Conservation (phyloP, 2,329 filamentous ascomycete genomes). For the Balansia obtecta region DNA sequence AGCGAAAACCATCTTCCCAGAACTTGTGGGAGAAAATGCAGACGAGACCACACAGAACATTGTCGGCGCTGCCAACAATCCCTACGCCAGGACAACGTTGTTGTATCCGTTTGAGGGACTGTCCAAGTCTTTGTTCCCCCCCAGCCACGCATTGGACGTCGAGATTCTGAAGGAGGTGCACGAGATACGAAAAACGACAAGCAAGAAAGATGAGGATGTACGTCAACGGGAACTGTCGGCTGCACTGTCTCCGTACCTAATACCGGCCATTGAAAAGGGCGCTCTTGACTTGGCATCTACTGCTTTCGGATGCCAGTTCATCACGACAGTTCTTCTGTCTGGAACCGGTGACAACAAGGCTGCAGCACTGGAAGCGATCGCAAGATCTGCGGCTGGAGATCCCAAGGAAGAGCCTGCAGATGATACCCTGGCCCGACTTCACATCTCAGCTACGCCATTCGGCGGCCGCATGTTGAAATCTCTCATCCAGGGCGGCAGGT, state of each 20-base stretch:
- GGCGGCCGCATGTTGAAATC: constrained; percentile 82
- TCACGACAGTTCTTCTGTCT: constrained; percentile 70
- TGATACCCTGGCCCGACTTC: constrained; percentile 29
- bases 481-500: constrained; percentile 79
- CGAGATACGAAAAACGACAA: constrained; percentile 67
- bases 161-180: constrained; percentile 66
- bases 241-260: constrained; percentile 59
- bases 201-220: constrained; percentile 76
- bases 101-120: constrained; percentile 69
- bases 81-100: constrained; percentile 53
- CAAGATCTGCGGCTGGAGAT: constrained; percentile 48
- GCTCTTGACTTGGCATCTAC: constrained; percentile 58
- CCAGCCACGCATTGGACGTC: constrained; percentile 51
- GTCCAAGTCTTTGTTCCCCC: constrained; percentile 48
- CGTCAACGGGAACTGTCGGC: constrained; percentile 67
- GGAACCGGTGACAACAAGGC: constrained; percentile 58
- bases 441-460: constrained; percentile 48
- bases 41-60: constrained; percentile 52
- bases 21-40: constrained; percentile 64
- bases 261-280: constrained; percentile 59
- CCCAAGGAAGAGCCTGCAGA: constrained; percentile 30
- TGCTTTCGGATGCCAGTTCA: constrained; percentile 76
- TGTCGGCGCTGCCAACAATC: constrained; percentile 50
- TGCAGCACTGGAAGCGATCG: constrained; percentile 58
- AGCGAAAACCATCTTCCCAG: constrained; percentile 74